These are phyloP conservation scores for Nakaseomyces kungkrabaensis DNA, from an alignment of 1,139 yeast species.

Conservation along the genomic window DNA sequence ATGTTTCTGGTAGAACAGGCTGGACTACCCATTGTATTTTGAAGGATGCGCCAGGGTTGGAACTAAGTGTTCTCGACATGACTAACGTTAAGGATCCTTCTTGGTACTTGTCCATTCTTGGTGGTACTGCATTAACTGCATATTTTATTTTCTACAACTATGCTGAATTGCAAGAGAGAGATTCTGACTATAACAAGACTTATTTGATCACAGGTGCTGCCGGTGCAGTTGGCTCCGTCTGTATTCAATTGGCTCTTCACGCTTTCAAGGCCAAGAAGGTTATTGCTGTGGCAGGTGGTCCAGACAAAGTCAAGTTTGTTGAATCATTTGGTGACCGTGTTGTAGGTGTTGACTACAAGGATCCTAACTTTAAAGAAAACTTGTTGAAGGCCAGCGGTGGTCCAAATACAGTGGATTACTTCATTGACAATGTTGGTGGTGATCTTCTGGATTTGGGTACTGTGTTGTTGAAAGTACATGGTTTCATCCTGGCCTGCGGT, in stretches of 20 bases:
- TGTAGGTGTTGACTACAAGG: conserved; percentile 46
- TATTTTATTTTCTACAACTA: conserved; percentile 44
- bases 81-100: conserved; percentile 21
- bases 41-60: conserved; percentile 13
- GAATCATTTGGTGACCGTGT: conserved; percentile 48
- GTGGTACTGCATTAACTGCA: conserved; percentile 55
- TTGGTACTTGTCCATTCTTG: conserved; percentile 41
- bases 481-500: conserved; percentile 50
- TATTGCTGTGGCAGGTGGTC: conserved; percentile 56
- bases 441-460: conserved; percentile 42
- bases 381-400: conserved; percentile 39
- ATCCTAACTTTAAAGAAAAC: conserved; percentile 35
- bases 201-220: conserved; percentile 58
- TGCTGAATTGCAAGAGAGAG: conserved; percentile 32
- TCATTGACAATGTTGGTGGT: conserved; percentile 59
- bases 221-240: conserved; percentile 61
- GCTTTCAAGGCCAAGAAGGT: conserved; percentile 46
- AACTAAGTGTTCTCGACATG: conserved; percentile 24
- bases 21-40: conserved; percentile 38
- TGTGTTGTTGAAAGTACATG: conserved; percentile 34
- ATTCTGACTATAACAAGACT: conserved; percentile 31
- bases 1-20: conserved; percentile 30
- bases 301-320: conserved; percentile 45
- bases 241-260: conserved; percentile 49
- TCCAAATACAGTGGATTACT: conserved; percentile 36